A percentile compares a stretch with the other conserved stretches of the same genome.
Conservation (phyloP, 1,284 basidiomycete genomes). For the Trichosporon asahii region DNA sequence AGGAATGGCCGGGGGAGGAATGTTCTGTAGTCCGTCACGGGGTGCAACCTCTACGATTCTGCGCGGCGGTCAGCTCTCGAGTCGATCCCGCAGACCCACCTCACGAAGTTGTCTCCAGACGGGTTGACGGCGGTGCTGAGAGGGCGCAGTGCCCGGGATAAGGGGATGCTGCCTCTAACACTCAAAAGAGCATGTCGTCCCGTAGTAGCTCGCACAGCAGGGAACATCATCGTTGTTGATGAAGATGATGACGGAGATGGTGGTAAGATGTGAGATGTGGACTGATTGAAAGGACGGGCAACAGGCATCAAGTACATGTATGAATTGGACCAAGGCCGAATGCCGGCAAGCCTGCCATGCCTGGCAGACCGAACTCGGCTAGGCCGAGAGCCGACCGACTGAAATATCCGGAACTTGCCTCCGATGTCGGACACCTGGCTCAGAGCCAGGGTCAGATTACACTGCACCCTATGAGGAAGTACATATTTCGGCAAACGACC, state of each 20-base stretch:
- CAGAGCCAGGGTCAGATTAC: neutral
- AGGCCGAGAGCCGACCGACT: slow-evolving; percentile 1
- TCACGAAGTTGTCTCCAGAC: slow-evolving; percentile 12
- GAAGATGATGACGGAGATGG: too few relatives aligned
- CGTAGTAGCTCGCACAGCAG: neutral
- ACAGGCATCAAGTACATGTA: neutral
- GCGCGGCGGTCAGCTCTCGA: neutral
- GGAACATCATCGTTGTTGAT: neutral
- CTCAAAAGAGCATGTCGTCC: neutral
- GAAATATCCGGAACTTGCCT: neutral
- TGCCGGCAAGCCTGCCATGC: neutral
- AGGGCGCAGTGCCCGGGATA: neutral
- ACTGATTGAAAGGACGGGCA: too few relatives aligned
- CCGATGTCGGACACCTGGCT: neutral
- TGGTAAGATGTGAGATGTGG: too few relatives aligned
- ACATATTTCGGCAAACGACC: slow-evolving; percentile 22
- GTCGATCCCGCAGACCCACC: neutral
- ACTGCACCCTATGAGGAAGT: neutral
- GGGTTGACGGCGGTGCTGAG: neutral
- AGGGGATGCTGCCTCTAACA: neutral
- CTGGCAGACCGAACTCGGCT: neutral
- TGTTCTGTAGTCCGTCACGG: slow-evolving; percentile 90
- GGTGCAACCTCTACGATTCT: slow-evolving; percentile 88
- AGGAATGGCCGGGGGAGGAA: slow-evolving; percentile 66
- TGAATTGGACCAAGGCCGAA: neutral